Conservation (phyloP, 768 basidiomycete genomes). For the Suillus tomentosus region DNA sequence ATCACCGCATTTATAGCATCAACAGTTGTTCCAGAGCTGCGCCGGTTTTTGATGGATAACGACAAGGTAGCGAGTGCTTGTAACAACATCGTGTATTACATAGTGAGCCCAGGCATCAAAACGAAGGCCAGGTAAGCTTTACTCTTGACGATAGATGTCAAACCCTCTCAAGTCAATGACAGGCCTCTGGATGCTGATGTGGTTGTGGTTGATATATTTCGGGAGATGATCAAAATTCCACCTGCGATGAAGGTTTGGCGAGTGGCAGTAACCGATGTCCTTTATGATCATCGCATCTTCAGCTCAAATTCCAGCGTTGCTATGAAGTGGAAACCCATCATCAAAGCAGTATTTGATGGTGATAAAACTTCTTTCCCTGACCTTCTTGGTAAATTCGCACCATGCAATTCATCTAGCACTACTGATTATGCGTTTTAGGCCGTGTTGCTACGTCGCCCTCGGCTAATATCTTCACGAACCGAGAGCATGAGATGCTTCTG, state of each 20-base stretch:
- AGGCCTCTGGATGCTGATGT: conserved; percentile 81
- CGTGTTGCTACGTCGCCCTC: conserved; percentile 84
- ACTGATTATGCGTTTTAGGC: conserved; percentile 46
- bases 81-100: conserved; percentile 81
- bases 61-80: conserved; percentile 83
- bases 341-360: conserved; percentile 78
- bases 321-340: conserved; percentile 71
- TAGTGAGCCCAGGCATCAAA: conserved; percentile 80
- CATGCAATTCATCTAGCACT: conserved; percentile 32
- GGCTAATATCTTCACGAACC: conserved; percentile 94
- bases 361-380: conserved; percentile 89
- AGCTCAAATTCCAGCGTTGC: conserved; percentile 62
- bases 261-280: conserved; percentile 71
- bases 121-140: conserved; percentile 64
- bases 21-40: conserved; percentile 69
- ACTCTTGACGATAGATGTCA: background rate
- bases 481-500: conserved; percentile 89
- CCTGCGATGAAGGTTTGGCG: conserved; percentile 85
- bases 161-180: conserved; percentile 15
- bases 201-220: conserved; percentile 64
- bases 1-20: conserved; percentile 72
- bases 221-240: conserved; percentile 79
- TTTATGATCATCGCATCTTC: conserved; percentile 89
- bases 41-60: conserved; percentile 78
- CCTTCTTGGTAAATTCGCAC: conserved; percentile 63